Base-by-base conservation (phyloP, 2,329 filamentous ascomycete species). In the Fusarium compactum region DNA sequence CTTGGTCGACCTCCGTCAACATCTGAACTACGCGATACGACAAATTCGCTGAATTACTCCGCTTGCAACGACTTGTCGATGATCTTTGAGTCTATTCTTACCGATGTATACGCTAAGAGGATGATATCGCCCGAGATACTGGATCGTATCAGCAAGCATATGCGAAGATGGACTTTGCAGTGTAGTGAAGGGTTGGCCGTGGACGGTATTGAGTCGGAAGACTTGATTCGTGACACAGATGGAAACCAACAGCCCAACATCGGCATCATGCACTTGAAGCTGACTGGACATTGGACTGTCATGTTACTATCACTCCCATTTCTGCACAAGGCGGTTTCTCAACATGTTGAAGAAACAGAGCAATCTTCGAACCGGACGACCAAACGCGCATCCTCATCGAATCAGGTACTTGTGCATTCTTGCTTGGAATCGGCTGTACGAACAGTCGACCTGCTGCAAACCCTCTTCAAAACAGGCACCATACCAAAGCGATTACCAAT, bases 401-500 rank as follows among this genome's bases (percentile, higher is more conserved):
- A 71, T 3, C 69, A 75, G 20, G 71, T 79, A 2, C 72, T 80
- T 3, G 72, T 78, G 1, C 71, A 78, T 51, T 78, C 79, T 1
- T 80, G 79, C 24, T 73, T 80, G 1, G 77, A 80, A 58, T 80
- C 79, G 6, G 79, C 79, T 10, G 74, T 80, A 0, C 70, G 77
- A 11, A 77, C 78, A 0, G 76, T 84, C 5, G 80, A 82, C 7
- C 76, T 84, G 1, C 71, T 83, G 1, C 77, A 81, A 15, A 75
- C 74, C 2, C 76, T 85, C 2, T 65, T 80, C 6, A 71, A 70
- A 2, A 78, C 76, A 3, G 62, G 76, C 3, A 72, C 75, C 4
- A 75, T 84, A 1, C 82, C 83, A 0, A 82, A 80, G 30, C 76
- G 82, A 2, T 69, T 84, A 6, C 83, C 83, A 0, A 83, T 84